Evolutionary conservation across 345 rosid species (phyloP).

Genomic region (Cochlearia excelsa): DNA sequence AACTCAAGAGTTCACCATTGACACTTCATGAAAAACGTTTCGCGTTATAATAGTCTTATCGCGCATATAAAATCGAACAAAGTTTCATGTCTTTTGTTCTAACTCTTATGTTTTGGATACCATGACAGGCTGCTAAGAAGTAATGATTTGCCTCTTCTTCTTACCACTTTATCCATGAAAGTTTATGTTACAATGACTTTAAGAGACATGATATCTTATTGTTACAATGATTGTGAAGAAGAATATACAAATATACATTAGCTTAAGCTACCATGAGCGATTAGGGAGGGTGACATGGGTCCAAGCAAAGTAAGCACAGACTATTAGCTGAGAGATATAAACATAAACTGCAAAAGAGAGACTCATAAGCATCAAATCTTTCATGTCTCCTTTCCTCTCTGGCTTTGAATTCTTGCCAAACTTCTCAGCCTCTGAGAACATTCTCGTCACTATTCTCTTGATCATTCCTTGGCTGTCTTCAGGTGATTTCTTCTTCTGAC

Average conservation of each 20-base stretch:
- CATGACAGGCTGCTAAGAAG: slow-evolving; percentile 17
- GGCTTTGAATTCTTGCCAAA: slow-evolving; percentile 22
- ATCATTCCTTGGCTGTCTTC: slow-evolving; percentile 28
- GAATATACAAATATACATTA: slow-evolving; percentile 16
- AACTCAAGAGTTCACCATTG: background rate
- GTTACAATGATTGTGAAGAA: background rate
- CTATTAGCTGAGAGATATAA: slow-evolving; percentile 72
- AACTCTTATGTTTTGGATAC: slow-evolving; percentile 16
- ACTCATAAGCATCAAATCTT: slow-evolving; percentile 70
- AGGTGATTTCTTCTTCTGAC: slow-evolving; percentile 30
- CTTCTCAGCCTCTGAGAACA: slow-evolving; percentile 23
- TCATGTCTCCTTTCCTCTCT: slow-evolving; percentile 70
- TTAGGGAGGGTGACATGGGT: slow-evolving; percentile 46
- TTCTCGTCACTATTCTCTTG: slow-evolving; percentile 20
- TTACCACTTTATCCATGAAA: slow-evolving; percentile 10
- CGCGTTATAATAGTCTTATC: slow-evolving; percentile 6
- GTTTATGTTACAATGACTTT: too few species aligned
- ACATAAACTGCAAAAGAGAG: slow-evolving; percentile 85
- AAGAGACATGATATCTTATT: too few species aligned
- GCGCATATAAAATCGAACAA: slow-evolving; percentile 21
- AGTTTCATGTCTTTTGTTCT: slow-evolving; percentile 3
- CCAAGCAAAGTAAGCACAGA: slow-evolving; percentile 77
- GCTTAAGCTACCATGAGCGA: slow-evolving; percentile 52
- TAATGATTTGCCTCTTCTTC: slow-evolving; percentile 12
- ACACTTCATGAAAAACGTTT: background rate